phyloP scores from a whole-genome alignment of 768 basidiomycete species.

The Lanmaoa pseudosensibilis region DNA sequence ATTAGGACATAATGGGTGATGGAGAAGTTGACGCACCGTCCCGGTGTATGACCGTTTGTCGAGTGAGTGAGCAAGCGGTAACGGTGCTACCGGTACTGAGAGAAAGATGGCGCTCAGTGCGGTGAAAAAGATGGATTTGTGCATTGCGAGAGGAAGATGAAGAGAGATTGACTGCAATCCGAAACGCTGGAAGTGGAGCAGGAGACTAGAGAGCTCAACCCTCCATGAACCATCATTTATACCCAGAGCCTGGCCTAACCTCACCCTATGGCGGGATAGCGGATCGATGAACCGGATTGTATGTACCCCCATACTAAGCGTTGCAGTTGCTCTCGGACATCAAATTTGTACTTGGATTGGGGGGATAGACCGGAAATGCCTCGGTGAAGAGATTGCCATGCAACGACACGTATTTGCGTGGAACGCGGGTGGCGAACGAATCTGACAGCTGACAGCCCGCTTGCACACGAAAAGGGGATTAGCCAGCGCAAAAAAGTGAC shows the following conservation, averaged over 20 bases:
- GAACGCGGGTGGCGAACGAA: background rate
- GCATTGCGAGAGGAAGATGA: constrained; percentile 12
- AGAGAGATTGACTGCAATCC: background rate
- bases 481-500: background rate
- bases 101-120: constrained; percentile 44
- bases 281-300: constrained; percentile 10
- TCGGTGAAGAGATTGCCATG: constrained; percentile 6
- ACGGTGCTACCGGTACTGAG: constrained; percentile 39
- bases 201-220: background rate
- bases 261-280: constrained; percentile 9
- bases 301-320: background rate
- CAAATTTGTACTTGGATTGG: background rate
- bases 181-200: background rate
- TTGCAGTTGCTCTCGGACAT: background rate
- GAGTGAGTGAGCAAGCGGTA: constrained; percentile 31
- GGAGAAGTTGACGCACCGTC: constrained; percentile 41
- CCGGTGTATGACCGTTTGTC: constrained; percentile 54
- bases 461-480: background rate
- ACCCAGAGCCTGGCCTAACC: constrained; percentile 18
- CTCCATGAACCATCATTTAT: constrained; percentile 17
- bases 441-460: background rate
- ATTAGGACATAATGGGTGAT: background rate
- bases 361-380: background rate
- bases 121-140: constrained; percentile 25
- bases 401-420: too few species aligned